phyloP scores from a whole-genome alignment of 352 stramenopile species.

The Globisporangium emineosum region DNA sequence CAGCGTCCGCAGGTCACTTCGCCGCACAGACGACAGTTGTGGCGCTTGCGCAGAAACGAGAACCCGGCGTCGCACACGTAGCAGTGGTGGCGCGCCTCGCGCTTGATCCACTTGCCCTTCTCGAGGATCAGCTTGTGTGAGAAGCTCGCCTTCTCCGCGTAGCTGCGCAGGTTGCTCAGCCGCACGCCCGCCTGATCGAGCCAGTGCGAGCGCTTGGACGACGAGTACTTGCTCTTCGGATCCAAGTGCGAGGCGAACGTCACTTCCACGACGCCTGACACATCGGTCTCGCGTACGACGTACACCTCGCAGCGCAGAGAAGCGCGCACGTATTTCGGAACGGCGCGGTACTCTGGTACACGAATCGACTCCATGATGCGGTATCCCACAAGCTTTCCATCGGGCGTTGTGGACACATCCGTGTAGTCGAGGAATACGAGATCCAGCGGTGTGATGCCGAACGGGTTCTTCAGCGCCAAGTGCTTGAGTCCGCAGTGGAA shows the following conservation, averaged over 20 bases:
- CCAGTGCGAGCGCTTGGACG: constrained; percentile 53
- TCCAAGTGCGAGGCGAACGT: constrained; percentile 82
- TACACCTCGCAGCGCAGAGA: constrained; percentile 84
- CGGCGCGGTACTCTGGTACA: constrained; percentile 50
- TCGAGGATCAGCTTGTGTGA: constrained; percentile 50
- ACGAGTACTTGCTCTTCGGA: constrained; percentile 73
- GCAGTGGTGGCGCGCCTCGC: constrained; percentile 50
- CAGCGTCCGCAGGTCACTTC: constrained; percentile 69
- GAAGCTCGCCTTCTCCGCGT: constrained; percentile 71
- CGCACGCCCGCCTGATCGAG: constrained; percentile 53
- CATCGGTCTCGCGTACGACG: constrained; percentile 65
- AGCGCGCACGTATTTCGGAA: constrained; percentile 60
- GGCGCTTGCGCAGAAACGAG: constrained; percentile 72
- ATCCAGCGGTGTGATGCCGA: constrained; percentile 56
- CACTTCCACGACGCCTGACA: constrained; percentile 72
- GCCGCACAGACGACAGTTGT: constrained; percentile 74
- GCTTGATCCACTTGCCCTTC: constrained; percentile 35
- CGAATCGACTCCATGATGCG: constrained; percentile 82
- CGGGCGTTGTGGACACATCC: constrained; percentile 59
- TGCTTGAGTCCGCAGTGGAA: constrained; percentile 87
- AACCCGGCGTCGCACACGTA: constrained; percentile 65
- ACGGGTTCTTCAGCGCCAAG: constrained; percentile 78
- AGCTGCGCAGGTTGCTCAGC: constrained; percentile 53
- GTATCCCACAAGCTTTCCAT: constrained; percentile 66
- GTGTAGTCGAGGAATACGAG: constrained; percentile 86